Conservation (phyloP, 2,329 filamentous ascomycete genomes). For the Magnaporthiopsis incrustans region DNA sequence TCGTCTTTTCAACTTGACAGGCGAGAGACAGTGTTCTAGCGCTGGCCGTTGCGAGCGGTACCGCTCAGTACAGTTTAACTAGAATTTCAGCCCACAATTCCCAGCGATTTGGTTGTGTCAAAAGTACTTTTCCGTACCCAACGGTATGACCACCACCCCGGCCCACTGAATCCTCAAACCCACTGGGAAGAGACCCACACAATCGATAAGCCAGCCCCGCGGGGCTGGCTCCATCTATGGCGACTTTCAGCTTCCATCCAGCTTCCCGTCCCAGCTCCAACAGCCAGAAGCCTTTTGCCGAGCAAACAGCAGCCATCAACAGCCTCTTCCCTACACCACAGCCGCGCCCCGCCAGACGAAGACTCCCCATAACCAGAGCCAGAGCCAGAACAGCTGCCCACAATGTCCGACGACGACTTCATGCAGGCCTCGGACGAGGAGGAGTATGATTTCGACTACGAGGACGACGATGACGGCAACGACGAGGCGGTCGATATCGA, state of each 20-base stretch:
- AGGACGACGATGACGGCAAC: constrained; percentile 81
- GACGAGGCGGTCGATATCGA: constrained; percentile 89
- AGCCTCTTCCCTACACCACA: neutral
- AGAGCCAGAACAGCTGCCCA: constrained; percentile 16
- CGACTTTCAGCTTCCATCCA: neutral
- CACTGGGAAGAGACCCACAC: neutral
- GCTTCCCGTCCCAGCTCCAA: too few species aligned
- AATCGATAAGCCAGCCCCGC: neutral
- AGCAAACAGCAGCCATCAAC: neutral
- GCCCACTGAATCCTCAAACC: too few species aligned
- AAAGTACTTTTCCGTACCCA: neutral
- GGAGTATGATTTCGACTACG: constrained; percentile 97
- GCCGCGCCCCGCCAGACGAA: neutral
- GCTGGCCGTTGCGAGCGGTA: too few species aligned
- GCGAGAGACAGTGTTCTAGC: neutral
- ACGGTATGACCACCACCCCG: too few species aligned
- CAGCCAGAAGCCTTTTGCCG: neutral
- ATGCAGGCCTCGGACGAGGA: constrained; percentile 89
- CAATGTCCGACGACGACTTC: constrained; percentile 83
- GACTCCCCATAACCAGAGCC: neutral
- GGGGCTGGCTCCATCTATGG: too few species aligned
- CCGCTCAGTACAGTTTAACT: neutral
- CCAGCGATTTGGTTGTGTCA: neutral
- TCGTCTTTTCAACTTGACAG: neutral
- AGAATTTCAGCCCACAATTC: neutral